Conservation (phyloP, 2,329 filamentous ascomycete species). For the Fusarium dimerum region DNA sequence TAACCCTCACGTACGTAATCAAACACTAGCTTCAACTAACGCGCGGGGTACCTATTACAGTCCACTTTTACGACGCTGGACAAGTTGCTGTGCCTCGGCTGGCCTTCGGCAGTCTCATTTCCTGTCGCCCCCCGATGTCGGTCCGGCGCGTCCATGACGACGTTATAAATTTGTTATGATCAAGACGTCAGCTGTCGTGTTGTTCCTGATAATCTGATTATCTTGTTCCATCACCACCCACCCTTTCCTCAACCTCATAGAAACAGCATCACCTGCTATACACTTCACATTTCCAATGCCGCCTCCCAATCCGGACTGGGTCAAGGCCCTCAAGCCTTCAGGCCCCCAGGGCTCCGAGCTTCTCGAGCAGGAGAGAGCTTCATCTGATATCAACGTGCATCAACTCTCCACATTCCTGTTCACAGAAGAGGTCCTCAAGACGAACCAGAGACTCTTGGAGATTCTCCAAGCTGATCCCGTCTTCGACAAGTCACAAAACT, state of each 20-base stretch:
- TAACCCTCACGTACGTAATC: not conserved
- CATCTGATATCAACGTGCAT: conserved; percentile 67
- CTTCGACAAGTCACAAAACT: conserved; percentile 79
- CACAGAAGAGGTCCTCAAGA: conserved; percentile 63
- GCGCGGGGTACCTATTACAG: not conserved
- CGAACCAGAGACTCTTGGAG: conserved; percentile 60
- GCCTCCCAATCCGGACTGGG: conserved; percentile 33
- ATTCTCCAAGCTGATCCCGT: conserved; percentile 68
- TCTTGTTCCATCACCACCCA: not conserved
- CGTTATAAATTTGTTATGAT: not conserved
- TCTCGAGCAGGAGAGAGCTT: conserved; percentile 66
- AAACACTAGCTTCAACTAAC: not conserved
- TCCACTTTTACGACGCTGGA: not conserved
- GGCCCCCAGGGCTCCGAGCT: conserved; percentile 70
- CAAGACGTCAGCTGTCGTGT: not conserved
- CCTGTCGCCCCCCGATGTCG: not conserved
- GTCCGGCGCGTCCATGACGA: not conserved
- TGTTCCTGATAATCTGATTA: not conserved
- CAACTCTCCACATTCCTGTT: conserved; percentile 70
- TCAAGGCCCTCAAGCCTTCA: conserved; percentile 43
- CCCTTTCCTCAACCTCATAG: not conserved
- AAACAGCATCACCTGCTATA: not conserved
- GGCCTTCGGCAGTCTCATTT: not conserved
- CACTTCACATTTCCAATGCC: conserved; percentile 19
- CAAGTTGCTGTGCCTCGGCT: not conserved